Conservation (phyloP, 2,329 filamentous ascomycete genomes). For the Alternaria alternata region DNA sequence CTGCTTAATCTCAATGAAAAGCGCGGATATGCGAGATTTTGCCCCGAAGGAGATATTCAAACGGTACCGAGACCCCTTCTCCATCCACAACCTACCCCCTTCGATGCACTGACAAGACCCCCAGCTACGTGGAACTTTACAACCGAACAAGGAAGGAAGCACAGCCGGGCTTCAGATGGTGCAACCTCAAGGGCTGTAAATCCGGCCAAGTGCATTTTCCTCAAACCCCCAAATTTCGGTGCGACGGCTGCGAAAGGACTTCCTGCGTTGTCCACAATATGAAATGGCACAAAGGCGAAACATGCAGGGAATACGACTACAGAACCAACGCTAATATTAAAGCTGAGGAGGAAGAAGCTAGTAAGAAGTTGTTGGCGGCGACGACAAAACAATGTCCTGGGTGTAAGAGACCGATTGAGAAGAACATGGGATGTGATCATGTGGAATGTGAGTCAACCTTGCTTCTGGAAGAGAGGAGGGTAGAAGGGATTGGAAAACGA, state of each 20-base stretch:
- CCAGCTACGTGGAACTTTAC: slow-evolving; percentile 54
- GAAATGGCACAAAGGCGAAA: slow-evolving; percentile 52
- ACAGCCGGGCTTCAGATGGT: slow-evolving; percentile 62
- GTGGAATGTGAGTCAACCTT: slow-evolving; percentile 42
- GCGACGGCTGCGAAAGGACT: slow-evolving; percentile 45
- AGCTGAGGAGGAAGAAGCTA: slow-evolving; percentile 41
- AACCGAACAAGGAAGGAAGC: slow-evolving; percentile 55
- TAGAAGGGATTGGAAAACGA: neutral
- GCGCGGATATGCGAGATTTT: slow-evolving; percentile 57
- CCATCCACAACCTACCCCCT: neutral
- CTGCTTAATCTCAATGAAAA: slow-evolving; percentile 56
- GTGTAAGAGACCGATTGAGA: slow-evolving; percentile 53
- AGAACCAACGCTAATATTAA: slow-evolving; percentile 35
- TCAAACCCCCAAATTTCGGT: slow-evolving; percentile 53
- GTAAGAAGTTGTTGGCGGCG: slow-evolving; percentile 36
- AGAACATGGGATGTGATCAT: slow-evolving; percentile 54
- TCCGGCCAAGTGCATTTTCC: slow-evolving; percentile 62
- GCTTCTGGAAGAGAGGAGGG: neutral
- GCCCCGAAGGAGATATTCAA: slow-evolving; percentile 35
- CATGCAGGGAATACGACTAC: slow-evolving; percentile 51
- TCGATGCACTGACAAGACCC: neutral
- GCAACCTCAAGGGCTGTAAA: slow-evolving; percentile 58
- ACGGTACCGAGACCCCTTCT: neutral
- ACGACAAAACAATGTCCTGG: slow-evolving; percentile 52
- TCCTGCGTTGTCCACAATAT: slow-evolving; percentile 49